Evolutionary conservation across 805 yeast genomes (phyloP).

Genomic region (Candida maris): DNA sequence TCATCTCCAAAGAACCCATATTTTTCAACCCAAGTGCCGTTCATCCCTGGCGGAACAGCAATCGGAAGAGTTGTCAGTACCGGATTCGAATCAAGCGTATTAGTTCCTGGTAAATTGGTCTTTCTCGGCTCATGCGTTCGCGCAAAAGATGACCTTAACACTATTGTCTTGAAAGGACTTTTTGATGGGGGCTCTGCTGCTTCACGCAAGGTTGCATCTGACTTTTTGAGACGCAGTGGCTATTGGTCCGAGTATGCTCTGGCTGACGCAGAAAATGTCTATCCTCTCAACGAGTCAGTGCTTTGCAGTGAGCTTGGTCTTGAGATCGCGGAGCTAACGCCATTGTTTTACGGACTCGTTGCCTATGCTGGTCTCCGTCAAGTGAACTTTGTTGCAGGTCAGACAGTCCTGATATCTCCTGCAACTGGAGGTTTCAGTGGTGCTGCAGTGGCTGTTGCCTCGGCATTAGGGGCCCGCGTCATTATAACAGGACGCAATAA

Average conservation of each 20-base stretch:
- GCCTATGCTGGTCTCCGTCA: constrained; percentile 4
- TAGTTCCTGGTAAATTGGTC: constrained; percentile 6
- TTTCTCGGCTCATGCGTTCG: constrained; percentile 1
- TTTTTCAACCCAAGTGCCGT: constrained; percentile 7
- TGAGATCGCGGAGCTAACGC: background rate
- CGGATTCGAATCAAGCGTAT: background rate
- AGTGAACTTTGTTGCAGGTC: constrained; percentile 6
- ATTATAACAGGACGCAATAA: constrained; percentile 8
- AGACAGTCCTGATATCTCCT: constrained; percentile 7
- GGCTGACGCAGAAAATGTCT: constrained; percentile 1
- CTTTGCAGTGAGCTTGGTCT: background rate
- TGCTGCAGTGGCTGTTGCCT: constrained; percentile 10
- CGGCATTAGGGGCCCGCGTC: constrained; percentile 11
- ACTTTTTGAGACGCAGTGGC: constrained; percentile 3
- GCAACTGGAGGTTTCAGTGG: constrained; percentile 11
- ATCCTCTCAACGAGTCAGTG: constrained; percentile 5
- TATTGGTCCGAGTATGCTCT: constrained; percentile 5
- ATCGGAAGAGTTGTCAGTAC: constrained; percentile 4
- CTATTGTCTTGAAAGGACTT: constrained; percentile 1
- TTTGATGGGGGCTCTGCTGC: constrained; percentile 3
- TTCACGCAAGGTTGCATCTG: constrained; percentile 2
- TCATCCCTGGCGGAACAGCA: constrained; percentile 5
- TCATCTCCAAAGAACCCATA: constrained; percentile 2
- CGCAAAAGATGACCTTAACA: constrained; percentile 2
- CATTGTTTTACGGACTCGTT: background rate